Base-by-base conservation (phyloP, 2,329 filamentous ascomycete genomes). In the Cercospora berteroae region DNA sequence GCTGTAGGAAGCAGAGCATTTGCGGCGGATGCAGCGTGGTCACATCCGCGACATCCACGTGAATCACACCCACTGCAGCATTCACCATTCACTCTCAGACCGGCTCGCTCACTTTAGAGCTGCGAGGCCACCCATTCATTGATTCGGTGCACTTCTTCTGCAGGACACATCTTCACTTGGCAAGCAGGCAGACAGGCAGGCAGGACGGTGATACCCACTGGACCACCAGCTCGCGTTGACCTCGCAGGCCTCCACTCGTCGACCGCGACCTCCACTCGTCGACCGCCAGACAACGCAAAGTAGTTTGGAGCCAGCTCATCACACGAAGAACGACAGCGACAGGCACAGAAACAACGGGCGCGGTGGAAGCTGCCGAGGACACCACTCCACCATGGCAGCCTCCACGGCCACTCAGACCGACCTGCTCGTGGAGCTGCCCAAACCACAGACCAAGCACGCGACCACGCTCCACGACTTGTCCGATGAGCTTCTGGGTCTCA, bases 401-500 rank as follows among this genome's bases (percentile, higher is more conserved):
- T 63, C 62, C 52, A 65, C 69, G 36, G 66, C 69, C 59, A 68
- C 70, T 20, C 65, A 71, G 65, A 70, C 69, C 50, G 60, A 70
- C 33, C 69, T 68, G 63, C 62, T 57, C 27, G 56, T 31, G 33
- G n/a, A 57, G 25, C 55, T 27, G 42, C 29, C 20, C 27, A 27
- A 48, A 50, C 27, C 65, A 31, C 56, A 65, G 23, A 36, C 57
- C 36, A 65, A 68, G 48, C 33, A 62, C 20, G 60, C 70, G 60
- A 55, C 67, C 42, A 65, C 67, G 33, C 72, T 74, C 29, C 65
- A 66, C 60, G 67, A 68, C 52, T 66, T 75, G 63, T 69, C 70
- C 9, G 68, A 72, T 39, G 74, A 74, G 60, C 69, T 75, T 55
- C 72, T 74, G 55, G 73, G 66, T 39, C 55, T 71, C 55, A 67